phyloP scores from a whole-genome alignment of 805 yeast genomes.

The Wickerhamomyces rabaulensis region DNA sequence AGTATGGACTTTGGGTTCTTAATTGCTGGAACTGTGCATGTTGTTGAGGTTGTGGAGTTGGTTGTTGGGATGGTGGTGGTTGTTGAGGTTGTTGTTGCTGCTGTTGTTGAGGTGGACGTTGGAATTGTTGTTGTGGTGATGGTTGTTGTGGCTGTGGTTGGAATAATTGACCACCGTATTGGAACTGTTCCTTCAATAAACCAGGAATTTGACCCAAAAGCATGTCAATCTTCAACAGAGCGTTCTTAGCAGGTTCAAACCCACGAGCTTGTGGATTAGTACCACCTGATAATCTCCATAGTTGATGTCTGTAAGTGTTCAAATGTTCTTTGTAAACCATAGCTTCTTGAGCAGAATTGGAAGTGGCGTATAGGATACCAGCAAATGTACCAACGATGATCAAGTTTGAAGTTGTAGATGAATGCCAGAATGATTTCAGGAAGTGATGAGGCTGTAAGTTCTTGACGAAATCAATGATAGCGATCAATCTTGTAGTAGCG shows the following conservation, averaged over 20 bases:
- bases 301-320: slow-evolving; percentile 69
- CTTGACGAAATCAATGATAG: slow-evolving; percentile 75
- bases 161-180: not conserved
- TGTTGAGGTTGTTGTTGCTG: slow-evolving; percentile 1
- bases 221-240: slow-evolving; percentile 65
- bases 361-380: slow-evolving; percentile 67
- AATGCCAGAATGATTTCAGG: slow-evolving; percentile 80
- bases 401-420: slow-evolving; percentile 71
- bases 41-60: slow-evolving; percentile 7
- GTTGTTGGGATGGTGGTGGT: not conserved
- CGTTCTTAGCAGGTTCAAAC: slow-evolving; percentile 59
- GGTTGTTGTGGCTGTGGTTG: not conserved
- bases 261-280: not conserved
- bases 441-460: slow-evolving; percentile 74
- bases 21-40: slow-evolving; percentile 1
- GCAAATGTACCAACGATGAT: slow-evolving; percentile 87
- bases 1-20: not conserved
- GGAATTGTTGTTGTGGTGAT: slow-evolving; percentile 1
- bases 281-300: slow-evolving; percentile 61
- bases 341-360: slow-evolving; percentile 58
- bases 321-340: slow-evolving; percentile 60
- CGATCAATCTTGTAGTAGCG: slow-evolving; percentile 74
- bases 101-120: slow-evolving; percentile 10
- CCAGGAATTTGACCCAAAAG: slow-evolving; percentile 76
- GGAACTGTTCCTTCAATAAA: slow-evolving; percentile 8